Evolutionary conservation across 305 asterid genomes (phyloP).

Genomic region (Andrographis paniculata): DNA sequence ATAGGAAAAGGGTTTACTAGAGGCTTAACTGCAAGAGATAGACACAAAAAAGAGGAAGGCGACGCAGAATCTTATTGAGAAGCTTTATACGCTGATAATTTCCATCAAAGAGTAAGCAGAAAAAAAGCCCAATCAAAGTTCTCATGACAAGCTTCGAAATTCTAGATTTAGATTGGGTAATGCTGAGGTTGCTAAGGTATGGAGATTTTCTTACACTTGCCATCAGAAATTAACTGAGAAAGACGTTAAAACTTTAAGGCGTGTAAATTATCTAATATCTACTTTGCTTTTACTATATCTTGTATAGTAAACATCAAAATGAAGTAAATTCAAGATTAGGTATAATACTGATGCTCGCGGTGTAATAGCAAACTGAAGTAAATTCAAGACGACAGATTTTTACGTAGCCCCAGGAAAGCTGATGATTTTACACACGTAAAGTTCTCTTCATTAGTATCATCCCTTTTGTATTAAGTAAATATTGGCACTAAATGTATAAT

Average conservation of each 20-base stretch:
- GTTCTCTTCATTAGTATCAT: background rate
- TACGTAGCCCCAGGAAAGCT: background rate
- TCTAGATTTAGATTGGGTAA: too few species aligned
- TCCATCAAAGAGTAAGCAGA: too few species aligned
- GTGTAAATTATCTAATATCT: too few species aligned
- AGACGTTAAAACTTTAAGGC: background rate
- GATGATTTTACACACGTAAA: background rate
- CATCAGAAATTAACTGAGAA: background rate
- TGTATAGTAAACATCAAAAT: too few species aligned
- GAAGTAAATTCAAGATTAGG: too few species aligned
- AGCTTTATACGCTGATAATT: too few species aligned
- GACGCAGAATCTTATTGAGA: too few species aligned
- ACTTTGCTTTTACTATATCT: background rate
- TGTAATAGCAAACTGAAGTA: background rate
- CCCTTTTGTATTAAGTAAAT: constrained; percentile 7
- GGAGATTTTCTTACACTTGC: background rate
- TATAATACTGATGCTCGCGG: background rate
- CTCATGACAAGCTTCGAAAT: too few species aligned
- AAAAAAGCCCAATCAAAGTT: too few species aligned
- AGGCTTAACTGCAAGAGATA: too few species aligned
- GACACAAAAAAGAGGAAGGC: too few species aligned
- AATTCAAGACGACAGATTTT: background rate
- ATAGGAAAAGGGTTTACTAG: background rate
- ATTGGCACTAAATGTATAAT: background rate
- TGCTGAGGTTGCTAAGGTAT: too few species aligned